A percentile compares a stretch with the other conserved stretches of the same genome.
Evolutionary conservation across 495 filamentous ascomycete species (phyloP).

Genomic region (Aspergillus avenaceus): DNA sequence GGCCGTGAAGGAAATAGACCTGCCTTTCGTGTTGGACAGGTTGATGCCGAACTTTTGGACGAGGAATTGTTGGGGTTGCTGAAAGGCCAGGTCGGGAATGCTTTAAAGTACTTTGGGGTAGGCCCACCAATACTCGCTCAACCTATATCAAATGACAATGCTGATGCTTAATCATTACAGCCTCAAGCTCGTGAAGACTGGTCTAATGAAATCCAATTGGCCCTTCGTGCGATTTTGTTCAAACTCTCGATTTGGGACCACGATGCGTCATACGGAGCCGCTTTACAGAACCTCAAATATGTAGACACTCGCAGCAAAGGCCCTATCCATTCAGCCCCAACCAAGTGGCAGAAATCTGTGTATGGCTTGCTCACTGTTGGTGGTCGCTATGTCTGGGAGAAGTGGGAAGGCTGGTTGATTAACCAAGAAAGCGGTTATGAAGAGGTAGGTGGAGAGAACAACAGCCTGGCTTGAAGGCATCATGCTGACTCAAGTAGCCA

Average conservation of each 20-base stretch:
- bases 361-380: conserved; percentile 86
- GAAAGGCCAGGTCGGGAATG: conserved; percentile 83
- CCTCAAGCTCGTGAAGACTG: conserved; percentile 70
- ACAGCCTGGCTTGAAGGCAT: neutral
- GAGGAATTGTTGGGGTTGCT: conserved; percentile 86
- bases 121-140: conserved; percentile 9
- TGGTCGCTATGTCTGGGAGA: conserved; percentile 82
- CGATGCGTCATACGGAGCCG: conserved; percentile 89
- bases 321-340: conserved; percentile 56
- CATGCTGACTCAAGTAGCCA: conserved; percentile 33
- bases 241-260: conserved; percentile 97
- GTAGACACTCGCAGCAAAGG: conserved; percentile 72
- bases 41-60: conserved; percentile 93
- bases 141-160: neutral
- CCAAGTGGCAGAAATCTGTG: conserved; percentile 72
- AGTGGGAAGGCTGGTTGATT: conserved; percentile 86
- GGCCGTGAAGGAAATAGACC: conserved; percentile 77
- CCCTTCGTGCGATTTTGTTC: conserved; percentile 76
- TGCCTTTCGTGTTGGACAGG: conserved; percentile 90
- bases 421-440: conserved; percentile 67
- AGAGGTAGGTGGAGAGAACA: conserved; percentile 37
- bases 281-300: conserved; percentile 85
- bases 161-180: conserved; percentile 23
- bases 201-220: conserved; percentile 77
- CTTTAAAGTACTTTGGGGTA: conserved; percentile 80